Base-by-base conservation (phyloP, 2,329 filamentous ascomycete species). In the Hortaea werneckii region DNA sequence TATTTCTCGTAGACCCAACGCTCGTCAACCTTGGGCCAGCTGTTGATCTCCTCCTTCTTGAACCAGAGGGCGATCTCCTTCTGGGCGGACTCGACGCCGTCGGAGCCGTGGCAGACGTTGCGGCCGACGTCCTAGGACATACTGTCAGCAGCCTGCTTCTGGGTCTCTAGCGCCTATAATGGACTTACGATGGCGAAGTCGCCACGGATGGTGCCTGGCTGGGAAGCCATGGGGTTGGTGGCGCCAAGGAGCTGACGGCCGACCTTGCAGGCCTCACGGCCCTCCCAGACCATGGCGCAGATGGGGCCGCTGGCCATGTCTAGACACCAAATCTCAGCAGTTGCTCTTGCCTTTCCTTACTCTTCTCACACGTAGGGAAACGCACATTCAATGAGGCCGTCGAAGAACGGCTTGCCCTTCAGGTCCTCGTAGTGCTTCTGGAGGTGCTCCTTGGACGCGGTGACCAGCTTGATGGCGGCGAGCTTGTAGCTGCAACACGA, bases 51-150 rank as follows among this genome's bases (percentile, higher is more conserved):
- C 60, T 80, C 82, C 60, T 85, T 76, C 74, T 85, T 82, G 85
- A 98, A 98, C 92, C 92, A 98, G 68, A 96, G 83, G 65, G 83
- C 84, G 69, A 98, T 98, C 80, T 98, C 92, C 86, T 96, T 95
- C 85, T 96, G 81, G 74, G 92, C 92, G 77, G 81, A 95, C 82
- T 98, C 92, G 73, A 98, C 90, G 69, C 79, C 82, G 80, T 98
- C 92, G 73, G 88, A 95, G 70, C 92, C 92, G 83, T 98, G 92
- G 86, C 90, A 96, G 76, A 96, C 88, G 79, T 98, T 98, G 72
- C 90, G 87, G 75, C 92, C 92, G 68, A 88, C 83, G 64, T 87
- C 82, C 73, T 75, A 44, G 35, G n/a, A 35, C 2, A 20, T 20
- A 20, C 20, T 20, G 20, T 20, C 20, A 20, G 20, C 20, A 20